Conservation (phyloP, 139 green algal species). For the Tetraselmis chui region DNA sequence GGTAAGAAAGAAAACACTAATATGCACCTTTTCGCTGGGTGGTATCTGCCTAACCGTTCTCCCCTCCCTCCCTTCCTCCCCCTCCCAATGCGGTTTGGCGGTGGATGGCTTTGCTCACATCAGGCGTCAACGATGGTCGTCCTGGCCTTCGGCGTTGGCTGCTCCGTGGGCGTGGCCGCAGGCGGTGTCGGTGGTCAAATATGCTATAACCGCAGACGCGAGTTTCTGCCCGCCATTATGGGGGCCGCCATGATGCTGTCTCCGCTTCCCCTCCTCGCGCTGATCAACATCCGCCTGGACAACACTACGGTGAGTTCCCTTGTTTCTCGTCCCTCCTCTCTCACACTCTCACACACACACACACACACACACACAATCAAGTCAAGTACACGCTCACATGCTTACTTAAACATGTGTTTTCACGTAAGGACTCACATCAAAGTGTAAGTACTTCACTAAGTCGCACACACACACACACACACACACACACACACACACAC, state of each 20-base stretch:
- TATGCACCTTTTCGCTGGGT: no score
- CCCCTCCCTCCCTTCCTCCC: constrained; percentile 23
- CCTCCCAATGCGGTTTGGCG: no score
- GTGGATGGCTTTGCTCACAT: constrained; percentile 4
- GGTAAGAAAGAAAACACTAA: no score
- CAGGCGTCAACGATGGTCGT: constrained; percentile 44
- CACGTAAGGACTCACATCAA: no score
- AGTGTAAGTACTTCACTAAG: no score
- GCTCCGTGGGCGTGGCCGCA: constrained; percentile 48
- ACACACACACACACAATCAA: no score
- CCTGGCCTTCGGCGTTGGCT: constrained; percentile 62
- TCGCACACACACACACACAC: no score
- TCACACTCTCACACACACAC: no score
- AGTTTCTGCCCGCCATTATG: background rate
- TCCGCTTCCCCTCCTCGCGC: background rate
- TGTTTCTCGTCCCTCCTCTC: no score
- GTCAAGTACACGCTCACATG: no score
- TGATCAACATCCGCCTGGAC: background rate
- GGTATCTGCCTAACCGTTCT: constrained; percentile 2
- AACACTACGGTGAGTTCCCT: background rate
- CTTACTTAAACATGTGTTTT: no score
- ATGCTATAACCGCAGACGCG: background rate
- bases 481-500: no score
- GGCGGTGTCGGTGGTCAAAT: constrained; percentile 34
- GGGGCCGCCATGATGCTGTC: background rate